Evolutionary conservation across 129 eudicot species (phyloP), one percentile per base, ranked within the genome.

Genomic region (Tagetes patula): DNA sequence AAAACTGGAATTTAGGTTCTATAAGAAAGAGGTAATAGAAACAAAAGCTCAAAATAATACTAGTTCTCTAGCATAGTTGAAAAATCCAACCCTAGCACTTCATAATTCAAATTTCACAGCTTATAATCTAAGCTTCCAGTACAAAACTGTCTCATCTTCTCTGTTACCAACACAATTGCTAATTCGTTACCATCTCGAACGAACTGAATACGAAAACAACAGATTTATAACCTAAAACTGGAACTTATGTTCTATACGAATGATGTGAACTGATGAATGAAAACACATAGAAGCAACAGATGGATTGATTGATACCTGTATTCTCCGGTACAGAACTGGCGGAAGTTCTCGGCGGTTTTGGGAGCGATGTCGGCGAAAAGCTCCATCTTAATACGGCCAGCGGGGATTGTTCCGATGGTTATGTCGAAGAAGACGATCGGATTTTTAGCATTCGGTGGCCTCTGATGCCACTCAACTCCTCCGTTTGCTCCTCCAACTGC

Each of bases 281-380:
- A 8, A 34, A 2, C 41, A 2, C 3, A 75, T 13, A 30, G 64
- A 75, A 10, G 41, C 45, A 75, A 0, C 7, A 52, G 67, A 33
- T 59, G 33, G 43, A 53, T 69, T 20, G 43, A 53, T 69, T 20
- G 27, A 41, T 40, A 88, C 98, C 96, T 85, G 75, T 82, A 80
- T 75, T 93, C 98, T 45, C 98, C 96, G 8, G 98, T 93, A 80
- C 98, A 93, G 73, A 93, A 90, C 86, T 93, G 98, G 84, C 97
- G 73, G 87, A 94, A 94, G 80, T 94, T 94, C 64, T 94, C 99
- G 52, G 99, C 93, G 11, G 97, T 81, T 90, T 88, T 94, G 42
- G 99, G 98, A 70, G 87, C 85, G 71, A 94, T 88, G 72, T 94
- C 99, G 47, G 99, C 96, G 75, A 90, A 94, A 72, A 94, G 97